Evolutionary conservation across 2,329 filamentous ascomycete species (phyloP).

Genomic region (Botrytis byssoidea): DNA sequence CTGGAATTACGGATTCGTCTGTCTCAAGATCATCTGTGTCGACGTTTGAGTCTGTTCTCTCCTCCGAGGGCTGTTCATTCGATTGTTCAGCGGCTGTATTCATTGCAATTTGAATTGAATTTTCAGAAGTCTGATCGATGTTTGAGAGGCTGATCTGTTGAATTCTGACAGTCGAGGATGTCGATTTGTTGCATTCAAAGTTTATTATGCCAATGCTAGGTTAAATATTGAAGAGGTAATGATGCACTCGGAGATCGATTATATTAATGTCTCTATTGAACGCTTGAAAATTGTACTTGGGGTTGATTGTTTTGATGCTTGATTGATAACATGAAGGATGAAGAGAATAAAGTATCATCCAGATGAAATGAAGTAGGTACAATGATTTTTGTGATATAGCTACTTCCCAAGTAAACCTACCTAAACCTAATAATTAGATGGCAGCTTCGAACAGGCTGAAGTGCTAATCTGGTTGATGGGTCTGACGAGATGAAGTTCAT

Average conservation of each 20-base stretch:
- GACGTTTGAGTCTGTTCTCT: not conserved
- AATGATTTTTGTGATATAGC: not conserved
- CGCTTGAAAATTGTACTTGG: not conserved
- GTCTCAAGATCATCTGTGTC: not conserved
- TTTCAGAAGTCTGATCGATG: not conserved
- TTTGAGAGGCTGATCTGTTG: not conserved
- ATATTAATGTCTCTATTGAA: not conserved
- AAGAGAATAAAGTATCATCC: not conserved
- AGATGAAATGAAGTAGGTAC: not conserved
- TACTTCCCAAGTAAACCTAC: not conserved
- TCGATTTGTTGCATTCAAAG: not conserved
- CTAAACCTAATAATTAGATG: not conserved
- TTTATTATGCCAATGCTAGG: not conserved
- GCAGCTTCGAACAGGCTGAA: not conserved
- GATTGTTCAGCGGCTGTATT: not conserved
- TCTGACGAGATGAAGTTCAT: not conserved
- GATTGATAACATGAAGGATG: not conserved
- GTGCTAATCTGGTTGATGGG: not conserved
- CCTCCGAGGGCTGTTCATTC: not conserved
- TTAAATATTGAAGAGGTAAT: not conserved
- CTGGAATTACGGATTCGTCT: not conserved
- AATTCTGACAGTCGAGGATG: not conserved
- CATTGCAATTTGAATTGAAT: not conserved
- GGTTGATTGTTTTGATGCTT: not conserved
- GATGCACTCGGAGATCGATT: not conserved